Conservation (phyloP, 257 asterid genomes). For the Ballota nigra region DNA sequence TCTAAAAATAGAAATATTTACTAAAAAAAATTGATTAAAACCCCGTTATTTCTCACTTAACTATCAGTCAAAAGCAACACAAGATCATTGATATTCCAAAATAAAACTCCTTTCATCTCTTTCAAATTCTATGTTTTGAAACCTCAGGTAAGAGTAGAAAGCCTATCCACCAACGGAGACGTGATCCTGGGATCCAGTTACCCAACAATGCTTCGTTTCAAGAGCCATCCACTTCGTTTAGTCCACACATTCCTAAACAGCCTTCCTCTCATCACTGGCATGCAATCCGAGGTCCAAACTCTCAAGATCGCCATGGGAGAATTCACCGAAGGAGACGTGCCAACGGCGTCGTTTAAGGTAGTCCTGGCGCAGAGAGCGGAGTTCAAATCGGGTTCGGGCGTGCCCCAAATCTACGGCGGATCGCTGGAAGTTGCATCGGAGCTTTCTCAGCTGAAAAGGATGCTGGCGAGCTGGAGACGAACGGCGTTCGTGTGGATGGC, state of each 20-base stretch:
- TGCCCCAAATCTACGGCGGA: slow-evolving; percentile 55
- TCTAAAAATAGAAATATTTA: too few relatives aligned
- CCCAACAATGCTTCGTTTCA: slow-evolving; percentile 55
- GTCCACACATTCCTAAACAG: slow-evolving; percentile 36
- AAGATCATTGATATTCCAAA: too few relatives aligned
- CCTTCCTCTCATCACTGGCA: slow-evolving; percentile 51
- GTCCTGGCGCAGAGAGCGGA: slow-evolving; percentile 56
- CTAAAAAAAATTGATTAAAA: not conserved
- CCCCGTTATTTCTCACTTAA: too few relatives aligned
- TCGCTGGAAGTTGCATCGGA: slow-evolving; percentile 40
- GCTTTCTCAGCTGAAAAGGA: slow-evolving; percentile 39
- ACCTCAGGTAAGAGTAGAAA: slow-evolving; percentile 53
- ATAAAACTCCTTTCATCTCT: too few relatives aligned
- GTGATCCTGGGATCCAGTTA: slow-evolving; percentile 37
- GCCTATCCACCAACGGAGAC: slow-evolving; percentile 40
- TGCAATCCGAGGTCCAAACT: slow-evolving; percentile 51
- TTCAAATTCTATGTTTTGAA: not conserved
- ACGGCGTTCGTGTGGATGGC: slow-evolving; percentile 55
- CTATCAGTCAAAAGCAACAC: too few relatives aligned
- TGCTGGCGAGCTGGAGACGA: slow-evolving; percentile 52
- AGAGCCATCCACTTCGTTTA: slow-evolving; percentile 41
- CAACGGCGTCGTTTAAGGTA: slow-evolving; percentile 40
- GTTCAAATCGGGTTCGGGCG: slow-evolving; percentile 42
- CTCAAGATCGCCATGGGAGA: slow-evolving; percentile 36
- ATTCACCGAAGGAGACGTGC: slow-evolving; percentile 37